Evolutionary conservation across 805 yeast species (phyloP).

Genomic region (Ogataea sp.): DNA sequence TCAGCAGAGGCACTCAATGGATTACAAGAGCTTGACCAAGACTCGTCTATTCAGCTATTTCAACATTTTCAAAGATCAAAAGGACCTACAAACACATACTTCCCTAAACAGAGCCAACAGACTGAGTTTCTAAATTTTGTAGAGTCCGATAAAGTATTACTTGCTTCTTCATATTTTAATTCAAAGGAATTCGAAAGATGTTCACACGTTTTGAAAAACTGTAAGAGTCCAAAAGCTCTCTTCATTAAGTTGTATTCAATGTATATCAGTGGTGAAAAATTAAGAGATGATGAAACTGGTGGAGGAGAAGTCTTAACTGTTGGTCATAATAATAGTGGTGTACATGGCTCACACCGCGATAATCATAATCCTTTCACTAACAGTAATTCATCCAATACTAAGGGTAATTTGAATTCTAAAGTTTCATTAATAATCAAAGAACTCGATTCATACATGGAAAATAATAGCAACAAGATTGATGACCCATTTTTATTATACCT

Average conservation of each 20-base stretch:
- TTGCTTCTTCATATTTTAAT: slow-evolving; percentile 71
- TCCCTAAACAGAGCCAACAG: slow-evolving; percentile 7
- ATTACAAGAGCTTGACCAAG: slow-evolving; percentile 21
- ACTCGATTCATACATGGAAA: slow-evolving; percentile 24
- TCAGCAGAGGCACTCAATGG: slow-evolving; percentile 73
- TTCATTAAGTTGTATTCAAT: slow-evolving; percentile 66
- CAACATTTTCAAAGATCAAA: slow-evolving; percentile 9
- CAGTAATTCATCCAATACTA: no score
- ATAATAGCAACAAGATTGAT: slow-evolving; percentile 7
- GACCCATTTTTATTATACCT: slow-evolving; percentile 66
- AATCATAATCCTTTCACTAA: no score
- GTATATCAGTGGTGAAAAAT: slow-evolving; percentile 72
- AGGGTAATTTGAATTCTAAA: slow-evolving; percentile 22
- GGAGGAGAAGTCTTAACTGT: slow-evolving; percentile 61
- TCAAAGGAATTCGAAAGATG: slow-evolving; percentile 83
- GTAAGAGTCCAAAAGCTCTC: slow-evolving; percentile 39
- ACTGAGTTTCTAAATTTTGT: slow-evolving; percentile 17
- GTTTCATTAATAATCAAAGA: slow-evolving; percentile 32
- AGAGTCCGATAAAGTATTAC: slow-evolving; percentile 38
- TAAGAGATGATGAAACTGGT: slow-evolving; percentile 64
- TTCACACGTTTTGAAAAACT: slow-evolving; percentile 45
- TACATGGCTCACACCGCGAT: no score
- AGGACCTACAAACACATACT: slow-evolving; percentile 2
- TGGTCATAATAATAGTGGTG: slow-evolving; percentile 25
- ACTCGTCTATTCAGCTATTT: slow-evolving; percentile 12